Percentiles rank a stretch among this genome's conserved stretches.
phyloP scores from a whole-genome alignment of 495 filamentous ascomycete species.

The Neurospora sp. region DNA sequence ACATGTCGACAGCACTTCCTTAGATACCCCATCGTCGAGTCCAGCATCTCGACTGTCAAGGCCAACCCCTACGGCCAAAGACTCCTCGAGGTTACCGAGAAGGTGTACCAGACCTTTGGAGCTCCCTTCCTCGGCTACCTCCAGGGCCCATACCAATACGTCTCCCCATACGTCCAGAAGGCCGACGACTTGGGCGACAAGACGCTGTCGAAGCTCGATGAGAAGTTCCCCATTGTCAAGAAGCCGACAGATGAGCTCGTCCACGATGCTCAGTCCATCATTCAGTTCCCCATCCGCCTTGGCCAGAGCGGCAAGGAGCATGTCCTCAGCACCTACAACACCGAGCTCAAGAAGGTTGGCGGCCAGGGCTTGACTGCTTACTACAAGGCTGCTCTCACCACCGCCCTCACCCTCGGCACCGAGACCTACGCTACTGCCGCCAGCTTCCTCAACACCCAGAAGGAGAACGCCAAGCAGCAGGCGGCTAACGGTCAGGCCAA shows the following conservation, averaged over 20 bases:
- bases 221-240: conserved; percentile 76
- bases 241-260: conserved; percentile 73
- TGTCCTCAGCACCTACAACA: conserved; percentile 57
- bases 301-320: conserved; percentile 65
- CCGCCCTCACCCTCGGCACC: conserved; percentile 58
- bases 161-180: conserved; percentile 72
- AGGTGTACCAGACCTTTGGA: conserved; percentile 51
- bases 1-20: conserved; percentile 56
- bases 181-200: conserved; percentile 72
- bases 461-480: conserved; percentile 49
- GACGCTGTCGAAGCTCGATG: conserved; percentile 64
- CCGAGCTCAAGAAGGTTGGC: conserved; percentile 68
- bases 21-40: conserved; percentile 76
- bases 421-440: conserved; percentile 54
- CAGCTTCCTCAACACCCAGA: conserved; percentile 46
- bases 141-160: conserved; percentile 61
- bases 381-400: conserved; percentile 66
- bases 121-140: conserved; percentile 73
- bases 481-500: conserved; percentile 33
- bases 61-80: conserved; percentile 70
- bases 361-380: conserved; percentile 56
- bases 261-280: conserved; percentile 51
- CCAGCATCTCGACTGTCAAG: conserved; percentile 68
- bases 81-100: conserved; percentile 60
- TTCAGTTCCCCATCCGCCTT: conserved; percentile 55